Conservation (phyloP, 1,139 yeast species). For the Yamadazyma dendronema region DNA sequence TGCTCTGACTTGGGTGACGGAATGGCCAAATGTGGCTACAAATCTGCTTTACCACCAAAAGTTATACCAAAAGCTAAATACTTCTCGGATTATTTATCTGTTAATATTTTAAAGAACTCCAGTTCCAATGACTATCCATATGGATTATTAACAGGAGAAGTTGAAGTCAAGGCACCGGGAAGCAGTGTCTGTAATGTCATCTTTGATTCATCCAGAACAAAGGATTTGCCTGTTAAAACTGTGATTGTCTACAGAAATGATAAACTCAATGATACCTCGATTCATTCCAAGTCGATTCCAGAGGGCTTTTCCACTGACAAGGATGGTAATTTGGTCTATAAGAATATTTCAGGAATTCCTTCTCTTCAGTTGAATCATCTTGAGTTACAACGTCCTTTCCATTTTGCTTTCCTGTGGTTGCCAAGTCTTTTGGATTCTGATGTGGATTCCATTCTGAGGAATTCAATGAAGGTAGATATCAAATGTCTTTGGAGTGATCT, state of each 20-base stretch:
- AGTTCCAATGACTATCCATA: slow-evolving; percentile 51
- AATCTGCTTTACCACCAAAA: slow-evolving; percentile 50
- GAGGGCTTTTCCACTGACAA: slow-evolving; percentile 51
- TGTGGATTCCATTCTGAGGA: slow-evolving; percentile 28
- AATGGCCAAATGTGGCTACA: slow-evolving; percentile 51
- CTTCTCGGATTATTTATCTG: slow-evolving; percentile 42
- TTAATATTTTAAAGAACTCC: slow-evolving; percentile 51
- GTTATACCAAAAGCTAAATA: slow-evolving; percentile 39
- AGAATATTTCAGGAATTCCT: slow-evolving; percentile 60
- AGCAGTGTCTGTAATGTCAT: slow-evolving; percentile 62
- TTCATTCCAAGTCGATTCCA: slow-evolving; percentile 28
- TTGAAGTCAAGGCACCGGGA: slow-evolving; percentile 56
- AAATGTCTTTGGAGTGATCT: slow-evolving; percentile 77
- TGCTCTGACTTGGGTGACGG: slow-evolving; percentile 45
- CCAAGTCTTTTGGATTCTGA: slow-evolving; percentile 58
- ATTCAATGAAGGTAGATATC: slow-evolving; percentile 52
- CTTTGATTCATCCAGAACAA: slow-evolving; percentile 37
- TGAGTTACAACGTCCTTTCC: slow-evolving; percentile 57
- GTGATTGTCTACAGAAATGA: slow-evolving; percentile 49
- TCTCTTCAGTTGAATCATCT: slow-evolving; percentile 62
- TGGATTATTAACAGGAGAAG: slow-evolving; percentile 66
- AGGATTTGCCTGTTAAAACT: slow-evolving; percentile 57
- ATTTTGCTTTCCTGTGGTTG: slow-evolving; percentile 73
- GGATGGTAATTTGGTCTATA: slow-evolving; percentile 53
- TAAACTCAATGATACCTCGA: slow-evolving; percentile 9